Conservation (phyloP, 2,329 filamentous ascomycete genomes). For the Thermomyces lanuginosus region DNA sequence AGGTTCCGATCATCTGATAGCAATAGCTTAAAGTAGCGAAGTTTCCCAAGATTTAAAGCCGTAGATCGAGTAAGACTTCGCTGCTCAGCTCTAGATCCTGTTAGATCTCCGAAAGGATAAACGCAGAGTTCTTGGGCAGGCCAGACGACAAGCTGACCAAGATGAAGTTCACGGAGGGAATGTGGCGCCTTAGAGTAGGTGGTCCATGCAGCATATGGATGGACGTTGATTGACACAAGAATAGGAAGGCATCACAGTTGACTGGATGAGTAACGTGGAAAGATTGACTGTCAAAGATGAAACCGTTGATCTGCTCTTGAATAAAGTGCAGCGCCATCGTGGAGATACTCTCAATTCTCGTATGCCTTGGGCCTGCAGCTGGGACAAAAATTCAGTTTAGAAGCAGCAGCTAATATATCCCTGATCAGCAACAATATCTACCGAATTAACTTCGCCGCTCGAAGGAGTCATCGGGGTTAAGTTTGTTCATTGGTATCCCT, state of each 20-base stretch:
- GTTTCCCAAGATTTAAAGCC: neutral
- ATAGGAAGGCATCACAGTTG: constrained; percentile 22
- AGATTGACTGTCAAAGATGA: constrained; percentile 15
- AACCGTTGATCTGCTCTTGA: constrained; percentile 20
- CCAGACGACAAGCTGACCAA: constrained; percentile 6
- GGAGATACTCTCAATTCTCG: constrained; percentile 26
- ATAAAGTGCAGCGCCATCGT: constrained; percentile 21
- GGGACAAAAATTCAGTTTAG: constrained; percentile 1
- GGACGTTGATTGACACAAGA: constrained; percentile 1
- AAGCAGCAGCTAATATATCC: too few relatives aligned
- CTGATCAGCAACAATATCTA: constrained; percentile 18
- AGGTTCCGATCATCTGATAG: neutral
- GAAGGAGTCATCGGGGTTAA: constrained; percentile 26
- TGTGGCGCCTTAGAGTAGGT: constrained; percentile 21
- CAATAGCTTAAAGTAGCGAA: neutral
- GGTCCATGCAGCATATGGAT: neutral
- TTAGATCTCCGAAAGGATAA: neutral
- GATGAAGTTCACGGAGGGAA: constrained; percentile 29
- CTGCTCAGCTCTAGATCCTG: neutral
- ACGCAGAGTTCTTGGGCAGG: neutral
- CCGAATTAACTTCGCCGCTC: constrained; percentile 19
- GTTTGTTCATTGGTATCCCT: constrained; percentile 19
- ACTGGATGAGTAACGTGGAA: constrained; percentile 29
- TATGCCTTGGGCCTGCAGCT: constrained; percentile 10
- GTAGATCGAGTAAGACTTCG: too few relatives aligned